Conservation (phyloP, 371 early-diverging fungal genomes). For the Catenaria anguillulae region DNA sequence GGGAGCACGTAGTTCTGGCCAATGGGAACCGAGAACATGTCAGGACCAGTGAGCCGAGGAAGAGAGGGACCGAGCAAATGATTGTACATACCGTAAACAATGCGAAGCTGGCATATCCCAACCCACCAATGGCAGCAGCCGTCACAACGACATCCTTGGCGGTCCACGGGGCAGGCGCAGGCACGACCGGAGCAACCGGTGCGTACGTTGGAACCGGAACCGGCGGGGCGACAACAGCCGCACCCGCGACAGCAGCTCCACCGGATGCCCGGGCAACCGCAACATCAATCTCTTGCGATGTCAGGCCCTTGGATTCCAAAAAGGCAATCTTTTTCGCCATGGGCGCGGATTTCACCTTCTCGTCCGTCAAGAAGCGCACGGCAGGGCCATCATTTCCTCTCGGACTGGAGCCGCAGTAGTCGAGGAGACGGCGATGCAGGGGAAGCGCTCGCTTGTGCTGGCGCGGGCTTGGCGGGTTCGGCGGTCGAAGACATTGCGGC, state of each 20-base stretch:
- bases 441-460: too few species aligned
- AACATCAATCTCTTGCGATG: slow-evolving; percentile 76
- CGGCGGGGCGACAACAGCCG: slow-evolving; percentile 5
- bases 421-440: too few species aligned
- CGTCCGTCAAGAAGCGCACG: slow-evolving; percentile 78
- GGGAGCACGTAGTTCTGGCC: background rate
- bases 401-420: slow-evolving; percentile 19
- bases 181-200: background rate
- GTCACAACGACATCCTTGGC: background rate
- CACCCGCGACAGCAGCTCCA: background rate
- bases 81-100: background rate
- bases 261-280: slow-evolving; percentile 50
- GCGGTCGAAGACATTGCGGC: too few species aligned
- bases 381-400: slow-evolving; percentile 75
- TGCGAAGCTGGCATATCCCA: background rate
- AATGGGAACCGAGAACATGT: too few species aligned
- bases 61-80: too few species aligned
- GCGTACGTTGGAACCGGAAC: too few species aligned
- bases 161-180: background rate
- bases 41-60: too few species aligned
- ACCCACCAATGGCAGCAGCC: background rate
- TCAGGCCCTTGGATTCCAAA: slow-evolving; percentile 86
- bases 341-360: slow-evolving; percentile 75
- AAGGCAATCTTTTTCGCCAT: slow-evolving; percentile 83
- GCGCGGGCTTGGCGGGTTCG: too few species aligned